Conservation (phyloP, 768 basidiomycete species). For the Psilocybe cyanescens region DNA sequence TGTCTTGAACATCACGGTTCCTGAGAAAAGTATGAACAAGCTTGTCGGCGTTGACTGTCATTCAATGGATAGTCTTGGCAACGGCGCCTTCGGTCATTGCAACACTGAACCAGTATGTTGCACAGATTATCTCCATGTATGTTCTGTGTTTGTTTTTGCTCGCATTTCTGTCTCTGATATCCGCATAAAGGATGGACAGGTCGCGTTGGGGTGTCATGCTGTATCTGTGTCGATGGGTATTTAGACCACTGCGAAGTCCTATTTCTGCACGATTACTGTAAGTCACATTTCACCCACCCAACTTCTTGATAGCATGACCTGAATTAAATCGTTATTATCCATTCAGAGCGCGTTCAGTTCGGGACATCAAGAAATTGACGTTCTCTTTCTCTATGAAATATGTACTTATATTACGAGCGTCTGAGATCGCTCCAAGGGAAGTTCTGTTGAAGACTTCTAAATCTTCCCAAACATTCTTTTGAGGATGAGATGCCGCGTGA, state of each 20-base stretch:
- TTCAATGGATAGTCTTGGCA: background rate
- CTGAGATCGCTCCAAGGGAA: background rate
- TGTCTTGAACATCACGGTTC: background rate
- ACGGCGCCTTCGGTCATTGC: background rate
- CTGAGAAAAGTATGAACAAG: background rate
- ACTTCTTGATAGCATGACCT: too few relatives aligned
- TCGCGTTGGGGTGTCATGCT: background rate
- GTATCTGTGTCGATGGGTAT: background rate
- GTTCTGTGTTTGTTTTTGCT: background rate
- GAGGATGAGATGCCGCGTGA: constrained; percentile 28
- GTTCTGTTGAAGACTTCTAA: constrained; percentile 6
- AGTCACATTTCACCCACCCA: too few relatives aligned
- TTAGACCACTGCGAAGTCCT: background rate
- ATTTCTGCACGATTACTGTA: too few relatives aligned
- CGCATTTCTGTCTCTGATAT: background rate
- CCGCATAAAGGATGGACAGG: background rate
- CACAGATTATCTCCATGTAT: background rate
- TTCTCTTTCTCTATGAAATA: background rate
- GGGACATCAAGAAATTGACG: too few relatives aligned
- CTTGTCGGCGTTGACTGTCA: background rate
- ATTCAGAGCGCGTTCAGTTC: too few relatives aligned
- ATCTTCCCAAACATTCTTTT: constrained; percentile 26
- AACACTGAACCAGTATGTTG: background rate
- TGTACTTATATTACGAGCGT: background rate
- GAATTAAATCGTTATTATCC: too few relatives aligned